Base-by-base conservation (phyloP, 176 grass and related monocot genomes). In the Aegilops longissima region DNA sequence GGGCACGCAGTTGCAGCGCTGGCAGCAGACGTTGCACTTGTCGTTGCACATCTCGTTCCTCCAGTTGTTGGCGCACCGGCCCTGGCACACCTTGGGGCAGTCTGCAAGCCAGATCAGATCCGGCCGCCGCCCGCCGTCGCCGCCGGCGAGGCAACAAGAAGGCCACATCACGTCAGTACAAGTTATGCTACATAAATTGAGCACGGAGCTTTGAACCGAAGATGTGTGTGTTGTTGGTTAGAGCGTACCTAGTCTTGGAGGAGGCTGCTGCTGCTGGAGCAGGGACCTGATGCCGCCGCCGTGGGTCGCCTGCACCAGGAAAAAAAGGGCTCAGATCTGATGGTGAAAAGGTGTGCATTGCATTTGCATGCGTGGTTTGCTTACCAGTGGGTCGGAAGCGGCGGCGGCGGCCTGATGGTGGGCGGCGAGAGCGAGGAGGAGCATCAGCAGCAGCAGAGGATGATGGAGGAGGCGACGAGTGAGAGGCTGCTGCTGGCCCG, bases 11-110 rank as follows among this genome's bases (percentile, higher is more conserved):
- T 66, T 87, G 89, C 95, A 98, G 39, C 81, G 87, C 11, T 18
- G 36, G 87, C 95, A 98, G 91, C 95, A 97, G 20, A 80, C 76
- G 7, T 90, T 92, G 75, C 95, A 97, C 92, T 91, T 86, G 38
- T 97, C 83, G 58, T 73, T 85, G 91, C 95, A 98, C 95, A 98
- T 95, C 85, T 98, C 83, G 1, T 87, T 89, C 72, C 83, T 93
- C 95, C 95, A 98, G 75, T 90, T 95, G 64, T 62, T 84, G 76
- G 72, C n/a, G 89, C 95, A 98, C 21, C 91, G 87, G 12, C 45
- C 84, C 14, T 4, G 4, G 91, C 95, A 98, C 40, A 59, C 38
- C 5, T 76, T 44, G 11, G 52, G 69, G 77, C 95, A 97, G 38
- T 97, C 93, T 95, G 42, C 42, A 3, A 45, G 42, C 40, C 2